These are phyloP conservation scores for Candida freyschussii DNA, from an alignment of 1,139 yeast genomes.

Conservation along the genomic window DNA sequence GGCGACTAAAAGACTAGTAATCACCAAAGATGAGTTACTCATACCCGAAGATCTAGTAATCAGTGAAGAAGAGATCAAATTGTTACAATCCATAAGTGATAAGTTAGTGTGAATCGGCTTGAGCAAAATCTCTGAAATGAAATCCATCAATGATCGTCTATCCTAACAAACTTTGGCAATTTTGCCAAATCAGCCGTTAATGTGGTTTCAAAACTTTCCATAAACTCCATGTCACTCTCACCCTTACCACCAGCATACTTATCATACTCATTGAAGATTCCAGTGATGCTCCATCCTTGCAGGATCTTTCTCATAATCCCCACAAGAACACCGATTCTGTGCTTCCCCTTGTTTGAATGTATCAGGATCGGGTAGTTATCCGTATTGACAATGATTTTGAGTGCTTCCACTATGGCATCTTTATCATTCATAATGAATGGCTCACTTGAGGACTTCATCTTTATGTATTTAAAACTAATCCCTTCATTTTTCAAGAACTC, in stretches of 20 bases:
- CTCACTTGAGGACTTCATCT: slow-evolving; percentile 70
- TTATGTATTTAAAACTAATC: slow-evolving; percentile 56
- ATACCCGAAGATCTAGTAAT: slow-evolving; percentile 4
- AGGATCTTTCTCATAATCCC: slow-evolving; percentile 80
- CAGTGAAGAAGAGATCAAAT: slow-evolving; percentile 3
- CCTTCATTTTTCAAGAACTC: slow-evolving; percentile 54
- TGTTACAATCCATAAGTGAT: slow-evolving; percentile 3
- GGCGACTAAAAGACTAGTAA: neutral
- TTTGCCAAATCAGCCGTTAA: slow-evolving; percentile 13
- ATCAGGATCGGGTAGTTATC: slow-evolving; percentile 81
- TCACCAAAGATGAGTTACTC: neutral
- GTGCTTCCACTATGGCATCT: slow-evolving; percentile 53
- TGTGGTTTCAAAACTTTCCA: slow-evolving; percentile 25
- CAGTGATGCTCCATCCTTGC: slow-evolving; percentile 92
- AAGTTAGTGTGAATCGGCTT: slow-evolving; percentile 1
- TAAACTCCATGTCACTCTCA: slow-evolving; percentile 75
- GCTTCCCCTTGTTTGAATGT: slow-evolving; percentile 95
- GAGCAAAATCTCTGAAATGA: neutral
- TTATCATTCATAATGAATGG: slow-evolving; percentile 61
- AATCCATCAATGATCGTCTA: no score
- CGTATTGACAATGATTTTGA: slow-evolving; percentile 59
- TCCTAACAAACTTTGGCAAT: slow-evolving; percentile 25
- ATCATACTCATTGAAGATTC: slow-evolving; percentile 90
- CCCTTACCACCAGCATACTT: slow-evolving; percentile 92
- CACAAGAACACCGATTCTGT: slow-evolving; percentile 85